These are phyloP conservation scores for Hemileccinum impolitum DNA, from an alignment of 768 basidiomycete species.

Conservation along the genomic window DNA sequence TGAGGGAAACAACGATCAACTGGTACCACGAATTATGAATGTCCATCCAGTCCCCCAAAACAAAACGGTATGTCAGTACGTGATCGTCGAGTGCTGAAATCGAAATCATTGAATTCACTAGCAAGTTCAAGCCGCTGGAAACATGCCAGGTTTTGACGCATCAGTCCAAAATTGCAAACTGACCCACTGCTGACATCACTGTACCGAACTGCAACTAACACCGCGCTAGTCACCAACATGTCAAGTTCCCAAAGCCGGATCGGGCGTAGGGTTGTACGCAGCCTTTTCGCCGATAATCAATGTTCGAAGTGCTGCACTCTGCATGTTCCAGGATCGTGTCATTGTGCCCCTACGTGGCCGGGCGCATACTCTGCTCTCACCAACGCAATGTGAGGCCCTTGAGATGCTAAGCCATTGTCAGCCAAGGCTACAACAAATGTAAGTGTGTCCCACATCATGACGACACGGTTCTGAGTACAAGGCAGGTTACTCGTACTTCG, in stretches of 20 bases:
- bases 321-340: conserved; percentile 76
- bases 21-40: no score
- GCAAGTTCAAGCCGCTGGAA: no score
- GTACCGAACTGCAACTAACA: conserved; percentile 61
- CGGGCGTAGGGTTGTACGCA: conserved; percentile 20
- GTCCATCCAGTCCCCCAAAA: no score
- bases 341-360: conserved; percentile 62
- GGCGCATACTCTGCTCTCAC: conserved; percentile 53
- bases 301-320: conserved; percentile 75
- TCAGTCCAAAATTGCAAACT: conserved; percentile 54
- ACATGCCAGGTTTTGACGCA: no score
- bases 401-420: conserved; percentile 56
- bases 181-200: conserved; percentile 65
- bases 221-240: conserved; percentile 49
- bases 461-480: conserved; percentile 2
- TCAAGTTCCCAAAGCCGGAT: conserved; percentile 43
- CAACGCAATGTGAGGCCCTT: conserved; percentile 50
- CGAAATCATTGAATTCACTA: no score
- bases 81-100: no score
- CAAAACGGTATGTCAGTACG: no score
- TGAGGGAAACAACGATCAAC: no score
- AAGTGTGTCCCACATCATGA: conserved; percentile 18
- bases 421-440: conserved; percentile 83
- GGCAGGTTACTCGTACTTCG: conserved; percentile 69
- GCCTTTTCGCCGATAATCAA: conserved; percentile 59